phyloP scores from a whole-genome alignment of 768 basidiomycete species.

The Russula brevipes region DNA sequence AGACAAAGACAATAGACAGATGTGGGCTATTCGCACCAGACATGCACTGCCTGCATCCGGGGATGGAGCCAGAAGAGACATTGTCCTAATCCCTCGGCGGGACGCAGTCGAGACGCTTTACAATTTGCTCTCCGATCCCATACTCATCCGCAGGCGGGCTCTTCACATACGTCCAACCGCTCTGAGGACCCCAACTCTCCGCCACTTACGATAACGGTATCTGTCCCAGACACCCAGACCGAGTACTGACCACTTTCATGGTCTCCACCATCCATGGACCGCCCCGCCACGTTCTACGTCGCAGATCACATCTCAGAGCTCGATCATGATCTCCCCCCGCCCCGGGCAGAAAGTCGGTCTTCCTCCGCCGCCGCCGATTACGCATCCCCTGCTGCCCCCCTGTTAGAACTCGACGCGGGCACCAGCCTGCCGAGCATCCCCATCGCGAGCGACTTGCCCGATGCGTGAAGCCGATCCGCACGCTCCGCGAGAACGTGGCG shows the following conservation, averaged over 20 bases:
- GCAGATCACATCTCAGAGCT: slow-evolving; percentile 58
- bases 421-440: slow-evolving; percentile 70
- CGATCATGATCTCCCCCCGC: slow-evolving; percentile 27
- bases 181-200: slow-evolving; percentile 1
- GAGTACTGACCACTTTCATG: slow-evolving; percentile 66
- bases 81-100: slow-evolving; percentile 46
- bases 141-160: slow-evolving; percentile 50
- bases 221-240: slow-evolving; percentile 59
- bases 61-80: slow-evolving; percentile 53
- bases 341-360: neutral
- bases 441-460: slow-evolving; percentile 69
- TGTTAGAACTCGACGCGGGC: slow-evolving; percentile 73
- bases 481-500: slow-evolving; percentile 52
- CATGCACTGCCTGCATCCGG: neutral
- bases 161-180: slow-evolving; percentile 42
- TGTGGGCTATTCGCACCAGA: no score
- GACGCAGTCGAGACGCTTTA: slow-evolving; percentile 49
- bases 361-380: neutral
- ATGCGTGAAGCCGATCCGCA: slow-evolving; percentile 49
- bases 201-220: slow-evolving; percentile 38
- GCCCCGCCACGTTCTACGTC: slow-evolving; percentile 52
- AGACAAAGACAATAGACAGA: no score
- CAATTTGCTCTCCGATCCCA: slow-evolving; percentile 52
- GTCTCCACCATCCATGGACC: slow-evolving; percentile 67
- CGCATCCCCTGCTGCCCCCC: slow-evolving; percentile 11